phyloP scores from a whole-genome alignment of 768 basidiomycete genomes.

The Saitozyma sp. region DNA sequence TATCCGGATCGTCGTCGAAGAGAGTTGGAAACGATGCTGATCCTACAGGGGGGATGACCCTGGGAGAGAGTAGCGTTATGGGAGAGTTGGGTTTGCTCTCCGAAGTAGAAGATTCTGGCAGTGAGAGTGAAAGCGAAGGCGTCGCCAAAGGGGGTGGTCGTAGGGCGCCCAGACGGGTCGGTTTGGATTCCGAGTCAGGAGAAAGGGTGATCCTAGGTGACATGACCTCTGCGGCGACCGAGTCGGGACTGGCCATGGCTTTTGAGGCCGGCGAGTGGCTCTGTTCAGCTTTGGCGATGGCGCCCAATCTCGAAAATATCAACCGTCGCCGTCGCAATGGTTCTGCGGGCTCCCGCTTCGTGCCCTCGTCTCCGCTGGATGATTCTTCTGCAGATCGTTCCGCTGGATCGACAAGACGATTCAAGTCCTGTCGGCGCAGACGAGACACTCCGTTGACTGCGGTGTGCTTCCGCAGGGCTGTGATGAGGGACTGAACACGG shows the following conservation, averaged over 20 bases:
- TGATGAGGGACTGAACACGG: too few species aligned
- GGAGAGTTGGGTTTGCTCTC: not conserved
- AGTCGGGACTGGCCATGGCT: not conserved
- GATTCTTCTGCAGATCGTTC: too few species aligned
- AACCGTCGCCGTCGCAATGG: too few species aligned
- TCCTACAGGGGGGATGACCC: slow-evolving; percentile 1
- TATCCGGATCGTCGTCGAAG: slow-evolving; percentile 8
- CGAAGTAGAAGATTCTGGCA: not conserved
- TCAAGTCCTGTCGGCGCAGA: too few species aligned
- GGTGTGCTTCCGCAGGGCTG: too few species aligned
- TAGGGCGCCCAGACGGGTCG: not conserved
- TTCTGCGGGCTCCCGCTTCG: too few species aligned
- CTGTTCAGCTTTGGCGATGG: too few species aligned
- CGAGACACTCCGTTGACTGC: too few species aligned
- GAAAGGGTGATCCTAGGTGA: slow-evolving; percentile 14
- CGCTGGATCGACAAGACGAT: too few species aligned
- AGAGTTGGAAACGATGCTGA: not conserved
- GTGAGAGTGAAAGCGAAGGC: slow-evolving; percentile 1
- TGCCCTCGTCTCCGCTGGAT: too few species aligned
- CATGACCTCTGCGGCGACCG: not conserved
- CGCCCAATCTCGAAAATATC: too few species aligned
- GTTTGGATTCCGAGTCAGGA: not conserved
- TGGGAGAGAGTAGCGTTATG: slow-evolving; percentile 22
- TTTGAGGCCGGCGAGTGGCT: too few species aligned
- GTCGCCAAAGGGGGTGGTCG: not conserved